Evolutionary conservation across 2,329 filamentous ascomycete genomes (phyloP).

Genomic region (Zopfia rhizophila): DNA sequence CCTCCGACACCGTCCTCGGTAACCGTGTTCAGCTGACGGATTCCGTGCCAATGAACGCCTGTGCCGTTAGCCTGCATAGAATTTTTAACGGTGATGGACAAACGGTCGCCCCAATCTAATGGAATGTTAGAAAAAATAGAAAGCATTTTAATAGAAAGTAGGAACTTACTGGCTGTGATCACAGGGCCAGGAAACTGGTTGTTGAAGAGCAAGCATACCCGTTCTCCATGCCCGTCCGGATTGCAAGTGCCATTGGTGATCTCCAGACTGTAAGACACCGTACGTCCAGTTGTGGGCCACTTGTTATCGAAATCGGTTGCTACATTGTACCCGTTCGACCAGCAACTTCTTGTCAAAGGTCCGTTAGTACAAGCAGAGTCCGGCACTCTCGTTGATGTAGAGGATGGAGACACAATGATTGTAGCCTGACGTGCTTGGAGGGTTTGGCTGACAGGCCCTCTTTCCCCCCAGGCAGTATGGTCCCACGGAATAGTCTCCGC

Average conservation of each 20-base stretch:
- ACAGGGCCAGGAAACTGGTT: slow-evolving; percentile 33
- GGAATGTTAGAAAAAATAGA: slow-evolving; percentile 11
- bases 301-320: slow-evolving; percentile 54
- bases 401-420: slow-evolving; percentile 14
- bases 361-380: slow-evolving; percentile 49
- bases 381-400: slow-evolving; percentile 26
- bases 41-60: slow-evolving; percentile 70
- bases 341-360: slow-evolving; percentile 49
- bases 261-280: slow-evolving; percentile 44
- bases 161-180: slow-evolving; percentile 48
- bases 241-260: slow-evolving; percentile 50
- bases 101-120: slow-evolving; percentile 26
- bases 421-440: slow-evolving; percentile 19
- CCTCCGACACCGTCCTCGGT: slow-evolving; percentile 66
- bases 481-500: slow-evolving; percentile 26
- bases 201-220: slow-evolving; percentile 34
- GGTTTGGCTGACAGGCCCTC: slow-evolving; percentile 22
- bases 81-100: slow-evolving; percentile 59
- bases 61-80: slow-evolving; percentile 66
- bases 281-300: slow-evolving; percentile 50
- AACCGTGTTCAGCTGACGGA: slow-evolving; percentile 61
- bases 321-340: slow-evolving; percentile 51
- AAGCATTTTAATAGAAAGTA: not conserved
- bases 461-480: slow-evolving; percentile 33
- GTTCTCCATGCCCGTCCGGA: slow-evolving; percentile 29